Evolutionary conservation across 495 filamentous ascomycete species (phyloP), one percentile per base, ranked within the genome.

Genomic region (Geopyxis carbonaria): DNA sequence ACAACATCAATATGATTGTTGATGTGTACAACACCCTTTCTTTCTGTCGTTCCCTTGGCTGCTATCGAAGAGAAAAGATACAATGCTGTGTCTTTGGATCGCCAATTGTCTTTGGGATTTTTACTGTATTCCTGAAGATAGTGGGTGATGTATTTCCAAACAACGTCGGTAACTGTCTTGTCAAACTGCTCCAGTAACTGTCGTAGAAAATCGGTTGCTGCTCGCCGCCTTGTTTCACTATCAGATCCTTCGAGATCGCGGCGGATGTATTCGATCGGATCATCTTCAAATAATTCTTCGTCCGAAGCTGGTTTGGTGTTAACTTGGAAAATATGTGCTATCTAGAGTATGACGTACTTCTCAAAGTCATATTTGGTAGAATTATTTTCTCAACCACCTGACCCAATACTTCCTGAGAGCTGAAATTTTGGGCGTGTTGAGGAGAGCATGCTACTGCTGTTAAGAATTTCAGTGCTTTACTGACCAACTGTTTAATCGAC

Each of bases 261-360:
- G 37, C 91, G 69, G 51, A 95, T 95, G 59, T 92, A 99, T 56
- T 99, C 91, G 55, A 99, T 94, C 2, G 91, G 91, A 57, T 99
- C 91, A 51, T 99, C 91, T 55, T 95, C 91, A 47, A 95, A 93
- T 24, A 92, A 66, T 55, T 99, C 91, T 43, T 92, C 73, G 43
- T 99, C 91, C 2, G 85, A 82, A 45, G 91, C 84, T 51, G 20
- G 33, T n/a, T 16, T 10, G 11, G 35, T 9, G 19, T 38, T 15
- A 38, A 18, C 14, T 4, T 8, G 15, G 4, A 7, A 28, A 28
- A n/a, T n/a, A n/a, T n/a, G n/a, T n/a, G n/a, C n/a, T n/a, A 28
- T 13, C 13, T 7, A 28, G 13, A 7, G 25, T 7, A 28, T 28
- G 7, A 28, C 21, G 35, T 55, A 38, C 40, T 14, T 29, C 91